Evolutionary conservation across 2,329 filamentous ascomycete species (phyloP), one percentile per base, ranked within the genome.

Genomic region (Penicillium fuscoglaucum): DNA sequence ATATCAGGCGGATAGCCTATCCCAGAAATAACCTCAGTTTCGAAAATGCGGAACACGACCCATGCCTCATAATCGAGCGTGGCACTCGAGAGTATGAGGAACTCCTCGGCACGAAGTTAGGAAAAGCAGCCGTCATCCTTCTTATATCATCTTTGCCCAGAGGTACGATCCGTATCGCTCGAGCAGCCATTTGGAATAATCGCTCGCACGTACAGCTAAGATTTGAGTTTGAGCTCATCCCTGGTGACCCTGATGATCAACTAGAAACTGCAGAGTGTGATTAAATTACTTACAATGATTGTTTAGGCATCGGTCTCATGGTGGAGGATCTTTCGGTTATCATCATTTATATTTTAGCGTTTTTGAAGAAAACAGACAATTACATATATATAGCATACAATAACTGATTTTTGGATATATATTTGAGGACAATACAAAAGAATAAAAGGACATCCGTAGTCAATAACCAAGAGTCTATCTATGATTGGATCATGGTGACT

Each of bases 161-260:
- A 37, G 53, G 53, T 35, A 52, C 28, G 7, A 29, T n/a, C 24
- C 29, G 46, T n/a, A 56, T 56, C 19, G 9, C 53, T 15, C 46
- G 46, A 35, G 15, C 28, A 9, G 15, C 21, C 6, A 31, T 45
- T 44, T 45, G 33, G 43, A 29, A 28, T 33, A 6, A 4, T 13
- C 12, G 5, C 29, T 1, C 0, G 1, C 13, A 12, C 12, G 1
- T 31, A 5, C 12, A 15, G 10, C 1, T 54, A 13, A 21, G 21
- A 21, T 29, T 55, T 19, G 49, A 50, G 19, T 26, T 57, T 49
- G 26, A 33, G 6, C 5, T 21, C 2, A n/a, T 46, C 1, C n/a
- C 17, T 46, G 17, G 4, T 17, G 24, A 19, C 17, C 12, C 31
- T 33, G 1, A 26, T 26, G 26, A n/a, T 45, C 24, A n/a, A 44